A percentile compares a stretch with the other conserved stretches of the same genome.
These are phyloP conservation scores for Paraphysoderma sedebokerense DNA, from an alignment of 371 early-diverging fungal species.

Conservation along the genomic window DNA sequence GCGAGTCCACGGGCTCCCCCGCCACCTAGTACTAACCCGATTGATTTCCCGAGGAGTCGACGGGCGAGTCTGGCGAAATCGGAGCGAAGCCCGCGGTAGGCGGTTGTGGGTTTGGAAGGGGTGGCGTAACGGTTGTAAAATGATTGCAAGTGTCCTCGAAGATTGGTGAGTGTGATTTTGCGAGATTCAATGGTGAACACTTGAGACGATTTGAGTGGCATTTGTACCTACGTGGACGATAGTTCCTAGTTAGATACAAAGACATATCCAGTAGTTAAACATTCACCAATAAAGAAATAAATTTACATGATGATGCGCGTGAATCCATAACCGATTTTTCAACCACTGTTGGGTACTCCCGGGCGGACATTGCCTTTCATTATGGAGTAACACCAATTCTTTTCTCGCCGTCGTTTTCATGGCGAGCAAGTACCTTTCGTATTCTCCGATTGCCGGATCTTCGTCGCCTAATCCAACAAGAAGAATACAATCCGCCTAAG, in stretches of 20 bases:
- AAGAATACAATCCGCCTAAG: constrained; percentile 74
- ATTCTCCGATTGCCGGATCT: constrained; percentile 76
- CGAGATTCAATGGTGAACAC: constrained; percentile 8
- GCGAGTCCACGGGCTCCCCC: constrained; percentile 98
- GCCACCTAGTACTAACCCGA: constrained; percentile 97
- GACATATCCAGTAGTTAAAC: too few relatives aligned
- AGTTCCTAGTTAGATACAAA: too few relatives aligned
- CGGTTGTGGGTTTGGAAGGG: constrained; percentile 1
- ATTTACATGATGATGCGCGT: constrained; percentile 94
- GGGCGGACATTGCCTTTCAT: constrained; percentile 47
- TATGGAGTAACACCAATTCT: constrained; percentile 80
- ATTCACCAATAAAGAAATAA: too few relatives aligned
- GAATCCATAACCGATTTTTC: constrained; percentile 82
- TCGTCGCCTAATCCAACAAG: constrained; percentile 80
- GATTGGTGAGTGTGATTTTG: constrained; percentile 13
- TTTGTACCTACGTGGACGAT: too few relatives aligned
- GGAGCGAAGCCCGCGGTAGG: constrained; percentile 10
- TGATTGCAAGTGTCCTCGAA: constrained; percentile 45
- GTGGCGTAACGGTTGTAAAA: constrained; percentile 25
- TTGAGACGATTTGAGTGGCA: constrained; percentile 36
- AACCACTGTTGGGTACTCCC: constrained; percentile 85
- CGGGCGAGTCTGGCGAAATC: constrained; percentile 76
- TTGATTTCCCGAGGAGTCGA: constrained; percentile 77
- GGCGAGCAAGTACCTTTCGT: constrained; percentile 72
- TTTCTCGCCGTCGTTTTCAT: constrained; percentile 94